Conservation (phyloP, 345 rosid species). For the Salix purpurea region DNA sequence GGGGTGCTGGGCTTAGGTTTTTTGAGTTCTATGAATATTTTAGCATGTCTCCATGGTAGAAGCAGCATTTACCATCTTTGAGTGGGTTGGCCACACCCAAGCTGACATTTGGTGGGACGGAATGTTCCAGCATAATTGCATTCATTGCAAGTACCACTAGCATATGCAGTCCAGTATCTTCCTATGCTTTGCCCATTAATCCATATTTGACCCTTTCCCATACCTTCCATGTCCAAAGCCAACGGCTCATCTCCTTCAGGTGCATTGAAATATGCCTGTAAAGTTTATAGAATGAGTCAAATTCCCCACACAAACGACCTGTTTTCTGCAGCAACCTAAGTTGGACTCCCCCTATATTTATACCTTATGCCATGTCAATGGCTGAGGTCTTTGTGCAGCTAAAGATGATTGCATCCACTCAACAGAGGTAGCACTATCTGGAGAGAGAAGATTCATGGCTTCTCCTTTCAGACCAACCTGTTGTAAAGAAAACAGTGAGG, state of each 20-base stretch:
- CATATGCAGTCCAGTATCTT: conserved; percentile 92
- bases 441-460: conserved; percentile 40
- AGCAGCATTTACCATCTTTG: conserved; percentile 56
- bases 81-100: conserved; percentile 94
- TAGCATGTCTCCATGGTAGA: background rate
- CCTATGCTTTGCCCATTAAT: conserved; percentile 90
- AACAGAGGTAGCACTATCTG: conserved; percentile 24
- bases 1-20: too few species aligned
- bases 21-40: background rate
- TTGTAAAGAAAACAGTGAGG: conserved; percentile 11
- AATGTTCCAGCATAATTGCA: conserved; percentile 78
- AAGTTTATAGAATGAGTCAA: conserved; percentile 3
- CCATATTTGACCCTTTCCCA: conserved; percentile 99
- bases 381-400: conserved; percentile 63
- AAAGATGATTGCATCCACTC: conserved; percentile 30
- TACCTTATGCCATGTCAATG: conserved; percentile 97
- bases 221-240: conserved; percentile 94
- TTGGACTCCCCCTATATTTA: background rate
- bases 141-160: conserved; percentile 67
- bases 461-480: conserved; percentile 99
- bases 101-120: conserved; percentile 75
- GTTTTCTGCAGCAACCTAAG: background rate
- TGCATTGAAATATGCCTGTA: conserved; percentile 77
- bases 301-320: background rate
- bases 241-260: conserved; percentile 90